These are phyloP conservation scores for Kokia cookei DNA, from an alignment of 441 rosid species.

Conservation along the genomic window DNA sequence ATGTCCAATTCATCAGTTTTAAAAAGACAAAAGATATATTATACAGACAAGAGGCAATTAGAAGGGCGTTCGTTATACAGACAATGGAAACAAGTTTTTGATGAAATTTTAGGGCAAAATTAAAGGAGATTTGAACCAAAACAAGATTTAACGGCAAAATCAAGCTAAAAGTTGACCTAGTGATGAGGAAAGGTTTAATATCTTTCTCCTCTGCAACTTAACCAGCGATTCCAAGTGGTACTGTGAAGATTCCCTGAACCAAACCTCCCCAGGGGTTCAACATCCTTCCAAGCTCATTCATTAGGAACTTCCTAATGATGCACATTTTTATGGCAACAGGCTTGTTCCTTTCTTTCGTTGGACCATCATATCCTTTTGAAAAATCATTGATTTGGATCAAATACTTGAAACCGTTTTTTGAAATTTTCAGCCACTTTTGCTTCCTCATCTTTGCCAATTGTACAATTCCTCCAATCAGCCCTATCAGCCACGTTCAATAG, in stretches of 20 bases:
- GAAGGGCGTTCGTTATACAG: background rate
- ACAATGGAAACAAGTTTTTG: background rate
- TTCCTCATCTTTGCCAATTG: constrained; percentile 69
- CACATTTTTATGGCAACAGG: background rate
- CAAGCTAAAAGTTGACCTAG: background rate
- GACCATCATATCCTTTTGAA: background rate
- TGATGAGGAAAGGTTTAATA: background rate
- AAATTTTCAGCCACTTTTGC: constrained; percentile 48
- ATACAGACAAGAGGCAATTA: background rate
- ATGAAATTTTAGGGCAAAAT: background rate
- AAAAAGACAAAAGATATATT: too few species aligned
- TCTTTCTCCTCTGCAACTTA: background rate
- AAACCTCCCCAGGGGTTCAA: background rate
- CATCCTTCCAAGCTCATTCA: background rate
- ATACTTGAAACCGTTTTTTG: constrained; percentile 55
- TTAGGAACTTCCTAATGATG: background rate
- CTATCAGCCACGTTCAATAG: constrained; percentile 71
- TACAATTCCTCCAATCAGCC: constrained; percentile 87
- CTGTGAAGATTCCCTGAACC: background rate
- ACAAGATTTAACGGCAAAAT: background rate
- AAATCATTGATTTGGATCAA: constrained; percentile 44
- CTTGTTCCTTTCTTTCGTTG: background rate
- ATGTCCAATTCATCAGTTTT: background rate
- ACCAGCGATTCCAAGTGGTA: background rate
- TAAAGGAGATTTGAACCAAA: too few species aligned